These are phyloP conservation scores for Stylosanthes scabra DNA, from an alignment of 331 rosid genomes.

Conservation along the genomic window DNA sequence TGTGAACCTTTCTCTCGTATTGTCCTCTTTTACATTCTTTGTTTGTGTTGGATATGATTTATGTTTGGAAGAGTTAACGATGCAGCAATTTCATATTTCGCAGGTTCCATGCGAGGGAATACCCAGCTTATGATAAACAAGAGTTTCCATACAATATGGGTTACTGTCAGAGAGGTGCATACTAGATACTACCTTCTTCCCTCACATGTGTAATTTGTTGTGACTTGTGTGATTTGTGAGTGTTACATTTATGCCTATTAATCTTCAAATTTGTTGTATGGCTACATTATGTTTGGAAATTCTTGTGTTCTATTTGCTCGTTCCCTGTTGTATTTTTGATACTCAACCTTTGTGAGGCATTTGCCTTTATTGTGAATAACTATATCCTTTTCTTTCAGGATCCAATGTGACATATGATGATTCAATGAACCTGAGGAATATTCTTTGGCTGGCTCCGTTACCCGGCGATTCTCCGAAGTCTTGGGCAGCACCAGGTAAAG, in stretches of 20 bases:
- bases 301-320: slow-evolving; percentile 12
- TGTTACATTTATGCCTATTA: not conserved
- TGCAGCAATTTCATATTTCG: slow-evolving; percentile 32
- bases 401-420: slow-evolving; percentile 76
- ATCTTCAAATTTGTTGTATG: slow-evolving; percentile 19
- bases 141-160: slow-evolving; percentile 88
- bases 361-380: slow-evolving; percentile 18
- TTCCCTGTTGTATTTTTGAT: slow-evolving; percentile 26
- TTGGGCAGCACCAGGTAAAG: slow-evolving; percentile 84
- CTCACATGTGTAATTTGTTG: slow-evolving; percentile 10
- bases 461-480: slow-evolving; percentile 62
- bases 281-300: slow-evolving; percentile 10
- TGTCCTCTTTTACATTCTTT: not conserved
- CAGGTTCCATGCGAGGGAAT: slow-evolving; percentile 95
- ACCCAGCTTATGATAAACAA: slow-evolving; percentile 73
- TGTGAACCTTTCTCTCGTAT: not conserved
- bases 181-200: too few relatives aligned
- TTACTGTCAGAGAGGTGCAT: slow-evolving; percentile 90
- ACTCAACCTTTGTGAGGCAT: slow-evolving; percentile 18
- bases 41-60: slow-evolving; percentile 7
- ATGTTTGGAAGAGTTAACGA: slow-evolving; percentile 27
- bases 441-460: slow-evolving; percentile 94
- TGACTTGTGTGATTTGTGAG: not conserved
- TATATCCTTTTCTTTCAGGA: slow-evolving; percentile 54
- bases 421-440: slow-evolving; percentile 91